phyloP scores from a whole-genome alignment of 2,329 filamentous ascomycete species.

The Aspergillus unguis region DNA sequence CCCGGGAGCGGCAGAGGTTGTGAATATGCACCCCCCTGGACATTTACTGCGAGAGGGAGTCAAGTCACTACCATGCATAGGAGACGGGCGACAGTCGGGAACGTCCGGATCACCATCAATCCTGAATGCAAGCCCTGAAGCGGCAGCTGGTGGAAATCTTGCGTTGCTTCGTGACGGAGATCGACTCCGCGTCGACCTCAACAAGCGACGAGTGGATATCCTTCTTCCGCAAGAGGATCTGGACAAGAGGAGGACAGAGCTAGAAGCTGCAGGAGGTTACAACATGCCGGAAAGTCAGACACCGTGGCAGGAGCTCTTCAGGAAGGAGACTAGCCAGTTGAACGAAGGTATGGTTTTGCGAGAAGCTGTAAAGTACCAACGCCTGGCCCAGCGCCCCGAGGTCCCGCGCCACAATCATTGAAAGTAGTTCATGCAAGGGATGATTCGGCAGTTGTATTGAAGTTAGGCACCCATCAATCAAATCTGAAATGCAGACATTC shows the following conservation, averaged over 20 bases:
- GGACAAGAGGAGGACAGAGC: constrained; percentile 34
- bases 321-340: constrained; percentile 46
- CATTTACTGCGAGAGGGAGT: constrained; percentile 47
- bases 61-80: constrained; percentile 50
- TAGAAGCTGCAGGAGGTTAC: constrained; percentile 41
- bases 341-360: constrained; percentile 49
- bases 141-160: constrained; percentile 53
- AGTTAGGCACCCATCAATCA: background rate
- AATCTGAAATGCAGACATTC: background rate
- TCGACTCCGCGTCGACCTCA: constrained; percentile 50
- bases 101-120: constrained; percentile 56
- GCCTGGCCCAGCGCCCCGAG: constrained; percentile 44
- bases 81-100: constrained; percentile 55
- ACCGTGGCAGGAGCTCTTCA: constrained; percentile 52
- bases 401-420: constrained; percentile 47
- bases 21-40: constrained; percentile 52
- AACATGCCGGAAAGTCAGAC: constrained; percentile 43
- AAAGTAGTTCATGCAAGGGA: constrained; percentile 6
- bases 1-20: constrained; percentile 51
- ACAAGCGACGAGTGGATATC: constrained; percentile 49
- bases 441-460: background rate
- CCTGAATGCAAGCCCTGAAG: constrained; percentile 56
- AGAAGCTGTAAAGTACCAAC: constrained; percentile 47
- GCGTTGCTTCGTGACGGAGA: constrained; percentile 52
- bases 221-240: constrained; percentile 46